phyloP scores from a whole-genome alignment of 495 filamentous ascomycete species.

The Chlorociboria aeruginascens region DNA sequence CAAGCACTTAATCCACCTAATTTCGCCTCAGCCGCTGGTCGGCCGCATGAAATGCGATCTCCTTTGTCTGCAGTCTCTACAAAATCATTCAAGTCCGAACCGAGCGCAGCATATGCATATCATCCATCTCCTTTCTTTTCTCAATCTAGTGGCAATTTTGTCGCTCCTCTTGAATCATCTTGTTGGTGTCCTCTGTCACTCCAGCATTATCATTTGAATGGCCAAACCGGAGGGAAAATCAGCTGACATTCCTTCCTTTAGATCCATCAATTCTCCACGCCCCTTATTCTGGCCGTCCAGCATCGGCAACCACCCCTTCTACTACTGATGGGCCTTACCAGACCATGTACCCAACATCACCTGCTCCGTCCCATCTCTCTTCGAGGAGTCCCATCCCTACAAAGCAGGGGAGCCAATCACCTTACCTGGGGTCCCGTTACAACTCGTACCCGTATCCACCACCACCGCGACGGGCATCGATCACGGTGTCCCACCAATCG shows the following conservation, averaged over 20 bases:
- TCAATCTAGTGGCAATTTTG: conserved; percentile 50
- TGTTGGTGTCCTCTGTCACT: conserved; percentile 46
- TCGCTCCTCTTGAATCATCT: conserved; percentile 46
- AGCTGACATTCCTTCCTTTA: conserved; percentile 9
- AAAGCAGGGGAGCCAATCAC: conserved; percentile 20
- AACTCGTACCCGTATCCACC: conserved; percentile 20
- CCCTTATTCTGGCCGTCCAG: conserved; percentile 18
- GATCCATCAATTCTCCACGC: conserved; percentile 19
- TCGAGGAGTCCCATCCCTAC: conserved; percentile 17
- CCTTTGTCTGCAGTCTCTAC: conserved; percentile 9
- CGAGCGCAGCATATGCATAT: conserved; percentile 12
- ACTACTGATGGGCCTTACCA: conserved; percentile 14
- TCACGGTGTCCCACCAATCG: conserved; percentile 11
- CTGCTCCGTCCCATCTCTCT: conserved; percentile 15
- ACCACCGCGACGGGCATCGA: conserved; percentile 9
- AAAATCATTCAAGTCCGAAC: conserved; percentile 7
- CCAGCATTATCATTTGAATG: conserved; percentile 7
- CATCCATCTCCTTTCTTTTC: conserved; percentile 36
- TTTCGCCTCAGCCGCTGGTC: conserved; percentile 13
- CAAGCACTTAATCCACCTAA: conserved; percentile 18
- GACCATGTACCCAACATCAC: conserved; percentile 15
- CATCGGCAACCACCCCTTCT: conserved; percentile 11
- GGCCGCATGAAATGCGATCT: conserved; percentile 12
- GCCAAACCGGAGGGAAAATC: not conserved
- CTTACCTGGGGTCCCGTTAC: conserved; percentile 20